Percentiles rank a stretch among this genome's conserved stretches.
Evolutionary conservation across 768 basidiomycete genomes (phyloP).

Genomic region (Daedaleopsis nitida): DNA sequence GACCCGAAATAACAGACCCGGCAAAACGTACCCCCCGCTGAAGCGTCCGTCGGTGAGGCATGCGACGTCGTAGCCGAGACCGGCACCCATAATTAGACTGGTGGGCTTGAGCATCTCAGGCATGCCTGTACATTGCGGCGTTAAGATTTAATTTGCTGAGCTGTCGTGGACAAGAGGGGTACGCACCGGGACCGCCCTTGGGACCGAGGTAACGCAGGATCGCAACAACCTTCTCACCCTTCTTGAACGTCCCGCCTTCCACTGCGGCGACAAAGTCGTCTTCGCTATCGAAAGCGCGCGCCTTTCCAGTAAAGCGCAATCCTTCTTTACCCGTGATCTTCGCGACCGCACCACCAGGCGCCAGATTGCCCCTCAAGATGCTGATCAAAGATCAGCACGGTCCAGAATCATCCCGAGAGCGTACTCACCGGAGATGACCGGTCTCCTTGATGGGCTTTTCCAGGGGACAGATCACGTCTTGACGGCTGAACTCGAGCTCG

Average conservation of each 20-base stretch:
- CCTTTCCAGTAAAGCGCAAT: conserved; percentile 85
- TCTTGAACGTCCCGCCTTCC: conserved; percentile 84
- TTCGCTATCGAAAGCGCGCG: conserved; percentile 90
- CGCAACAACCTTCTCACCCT: conserved; percentile 95
- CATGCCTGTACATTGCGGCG: conserved; percentile 66
- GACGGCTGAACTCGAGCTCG: conserved; percentile 63
- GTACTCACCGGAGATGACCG: conserved; percentile 80
- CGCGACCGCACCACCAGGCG: conserved; percentile 93
- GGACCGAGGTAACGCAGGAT: conserved; percentile 96
- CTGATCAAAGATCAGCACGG: conserved; percentile 40
- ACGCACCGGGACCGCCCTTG: conserved; percentile 90
- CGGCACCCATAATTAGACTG: conserved; percentile 97
- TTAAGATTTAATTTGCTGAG: background rate
- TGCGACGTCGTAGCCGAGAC: conserved; percentile 92
- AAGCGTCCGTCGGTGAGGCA: conserved; percentile 98
- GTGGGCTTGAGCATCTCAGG: conserved; percentile 99
- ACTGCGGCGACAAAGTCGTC: conserved; percentile 87
- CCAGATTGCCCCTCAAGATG: conserved; percentile 89
- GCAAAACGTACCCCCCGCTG: conserved; percentile 82
- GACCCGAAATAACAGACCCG: background rate
- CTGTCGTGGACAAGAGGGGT: background rate
- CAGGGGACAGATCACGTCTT: conserved; percentile 88
- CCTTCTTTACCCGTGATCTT: conserved; percentile 98
- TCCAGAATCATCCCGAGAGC: conserved; percentile 3
- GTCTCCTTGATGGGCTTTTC: conserved; percentile 86